Conservation (phyloP, 2,329 filamentous ascomycete genomes). For the Penicillium occitanis region DNA sequence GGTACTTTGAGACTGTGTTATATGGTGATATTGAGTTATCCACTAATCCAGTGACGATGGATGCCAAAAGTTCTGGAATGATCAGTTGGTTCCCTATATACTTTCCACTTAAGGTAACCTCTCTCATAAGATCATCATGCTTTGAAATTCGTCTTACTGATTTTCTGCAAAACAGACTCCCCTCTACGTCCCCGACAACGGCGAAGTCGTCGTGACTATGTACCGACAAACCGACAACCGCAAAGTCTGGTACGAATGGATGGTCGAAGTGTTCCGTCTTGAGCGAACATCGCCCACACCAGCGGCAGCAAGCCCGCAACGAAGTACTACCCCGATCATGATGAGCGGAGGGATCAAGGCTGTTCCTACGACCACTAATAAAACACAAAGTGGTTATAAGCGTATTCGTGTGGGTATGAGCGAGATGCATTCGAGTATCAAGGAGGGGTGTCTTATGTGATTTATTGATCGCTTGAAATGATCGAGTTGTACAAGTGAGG, state of each 20-base stretch:
- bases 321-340: slow-evolving; percentile 26
- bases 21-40: slow-evolving; percentile 85
- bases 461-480: neutral
- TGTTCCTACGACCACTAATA: slow-evolving; percentile 26
- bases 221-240: slow-evolving; percentile 94
- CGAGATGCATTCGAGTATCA: slow-evolving; percentile 51
- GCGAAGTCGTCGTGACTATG: slow-evolving; percentile 87
- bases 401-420: slow-evolving; percentile 46
- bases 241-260: slow-evolving; percentile 99
- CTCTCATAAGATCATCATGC: neutral
- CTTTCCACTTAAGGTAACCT: slow-evolving; percentile 82
- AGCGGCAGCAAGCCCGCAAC: slow-evolving; percentile 16
- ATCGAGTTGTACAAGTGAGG: neutral
- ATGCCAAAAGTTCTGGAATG: slow-evolving; percentile 93
- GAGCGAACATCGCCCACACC: slow-evolving; percentile 28
- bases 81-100: slow-evolving; percentile 99
- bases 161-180: slow-evolving; percentile 62
- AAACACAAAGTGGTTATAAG: slow-evolving; percentile 25
- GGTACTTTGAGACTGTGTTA: slow-evolving; percentile 95
- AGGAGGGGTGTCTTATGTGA: slow-evolving; percentile 52
- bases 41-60: slow-evolving; percentile 88
- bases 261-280: slow-evolving; percentile 74
- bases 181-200: slow-evolving; percentile 78
- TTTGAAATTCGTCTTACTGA: neutral
- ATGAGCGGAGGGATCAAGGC: slow-evolving; percentile 33